These are phyloP conservation scores for Penstemon eatonii DNA, from an alignment of 257 asterid species.

Conservation along the genomic window DNA sequence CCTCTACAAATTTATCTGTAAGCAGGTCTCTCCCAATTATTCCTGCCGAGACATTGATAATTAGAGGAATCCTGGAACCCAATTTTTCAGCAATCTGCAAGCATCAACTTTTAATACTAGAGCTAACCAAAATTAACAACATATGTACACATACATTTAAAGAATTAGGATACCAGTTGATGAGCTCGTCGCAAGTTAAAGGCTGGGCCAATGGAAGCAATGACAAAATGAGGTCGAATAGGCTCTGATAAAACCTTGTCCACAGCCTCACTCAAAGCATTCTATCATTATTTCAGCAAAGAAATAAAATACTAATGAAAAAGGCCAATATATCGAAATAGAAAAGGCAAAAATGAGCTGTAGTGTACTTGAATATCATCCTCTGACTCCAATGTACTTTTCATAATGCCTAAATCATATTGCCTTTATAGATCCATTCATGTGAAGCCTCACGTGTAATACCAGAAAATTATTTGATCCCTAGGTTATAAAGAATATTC, in stretches of 20 bases:
- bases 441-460: no score
- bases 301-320: background rate
- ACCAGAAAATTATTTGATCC: no score
- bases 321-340: conserved; percentile 3
- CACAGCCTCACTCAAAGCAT: conserved; percentile 70
- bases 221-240: conserved; percentile 75
- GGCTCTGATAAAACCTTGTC: conserved; percentile 70
- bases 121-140: conserved; percentile 18
- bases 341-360: background rate
- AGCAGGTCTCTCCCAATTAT: conserved; percentile 61
- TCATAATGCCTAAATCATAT: no score
- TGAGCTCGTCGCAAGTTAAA: conserved; percentile 46
- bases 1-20: conserved; percentile 64
- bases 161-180: conserved; percentile 40
- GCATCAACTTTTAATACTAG: conserved; percentile 19
- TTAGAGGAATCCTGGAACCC: conserved; percentile 53
- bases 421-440: no score
- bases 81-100: conserved; percentile 58
- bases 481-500: no score
- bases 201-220: conserved; percentile 60
- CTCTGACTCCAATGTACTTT: no score
- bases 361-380: no score
- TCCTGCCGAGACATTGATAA: conserved; percentile 58
- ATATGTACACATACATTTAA: background rate
- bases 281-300: conserved; percentile 40